Evolutionary conservation across 2,329 filamentous ascomycete genomes (phyloP).

Genomic region (Apiospora malaysiana): DNA sequence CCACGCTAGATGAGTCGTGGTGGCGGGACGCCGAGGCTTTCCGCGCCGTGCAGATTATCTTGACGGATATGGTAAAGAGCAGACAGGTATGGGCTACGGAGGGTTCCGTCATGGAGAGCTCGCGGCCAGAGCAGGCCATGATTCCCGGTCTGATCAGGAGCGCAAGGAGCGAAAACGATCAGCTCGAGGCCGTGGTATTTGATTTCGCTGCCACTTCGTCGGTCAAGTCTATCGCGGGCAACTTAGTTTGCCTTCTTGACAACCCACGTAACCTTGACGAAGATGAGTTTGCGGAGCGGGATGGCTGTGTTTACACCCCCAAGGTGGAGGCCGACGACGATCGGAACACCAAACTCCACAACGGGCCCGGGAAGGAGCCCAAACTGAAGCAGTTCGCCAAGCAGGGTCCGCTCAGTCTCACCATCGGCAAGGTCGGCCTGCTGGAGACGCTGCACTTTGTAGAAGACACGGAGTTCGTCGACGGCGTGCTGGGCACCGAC

Average conservation of each 20-base stretch:
- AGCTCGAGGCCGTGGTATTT: no score
- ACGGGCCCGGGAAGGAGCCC: constrained; percentile 22
- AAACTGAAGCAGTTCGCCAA: constrained; percentile 22
- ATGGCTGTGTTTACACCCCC: constrained; percentile 25
- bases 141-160: constrained; percentile 29
- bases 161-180: constrained; percentile 34
- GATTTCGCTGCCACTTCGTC: no score
- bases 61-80: no score
- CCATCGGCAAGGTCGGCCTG: constrained; percentile 28
- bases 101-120: not conserved
- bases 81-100: not conserved
- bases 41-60: no score
- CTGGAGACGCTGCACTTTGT: constrained; percentile 28
- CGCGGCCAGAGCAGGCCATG: not conserved
- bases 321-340: constrained; percentile 25
- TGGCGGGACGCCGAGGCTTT: no score
- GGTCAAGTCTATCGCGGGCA: not conserved
- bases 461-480: constrained; percentile 19
- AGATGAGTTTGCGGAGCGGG: constrained; percentile 27
- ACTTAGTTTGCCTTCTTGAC: no score
- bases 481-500: not conserved
- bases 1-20: no score
- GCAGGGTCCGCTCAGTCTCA: no score
- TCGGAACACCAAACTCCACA: constrained; percentile 24
- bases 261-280: constrained; percentile 25